A percentile compares a stretch with the other conserved stretches of the same genome.
phyloP scores from a whole-genome alignment of 495 filamentous ascomycete genomes.

The Penicillium waksmanii region DNA sequence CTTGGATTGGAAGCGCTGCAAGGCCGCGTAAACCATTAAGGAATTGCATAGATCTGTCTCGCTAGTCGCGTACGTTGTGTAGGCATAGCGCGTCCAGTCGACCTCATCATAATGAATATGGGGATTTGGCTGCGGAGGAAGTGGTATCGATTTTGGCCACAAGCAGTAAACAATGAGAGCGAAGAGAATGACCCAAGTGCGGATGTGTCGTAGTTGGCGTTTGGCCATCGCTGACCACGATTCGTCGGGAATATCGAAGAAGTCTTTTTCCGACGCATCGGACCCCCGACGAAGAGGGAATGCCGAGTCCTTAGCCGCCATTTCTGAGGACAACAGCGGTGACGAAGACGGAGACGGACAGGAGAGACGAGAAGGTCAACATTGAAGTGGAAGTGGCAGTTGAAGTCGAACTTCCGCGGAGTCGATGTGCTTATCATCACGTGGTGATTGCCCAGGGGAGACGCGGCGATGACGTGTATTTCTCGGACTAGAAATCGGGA shows the following conservation, averaged over 20 bases:
- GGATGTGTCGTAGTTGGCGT: constrained; percentile 41
- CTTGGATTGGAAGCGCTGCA: constrained; percentile 62
- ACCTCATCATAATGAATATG: constrained; percentile 47
- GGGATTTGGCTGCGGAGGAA: constrained; percentile 29
- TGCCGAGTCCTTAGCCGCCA: constrained; percentile 20
- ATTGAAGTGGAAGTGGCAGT: neutral
- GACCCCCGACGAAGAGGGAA: constrained; percentile 41
- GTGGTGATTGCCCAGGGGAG: neutral
- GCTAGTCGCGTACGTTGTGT: constrained; percentile 72
- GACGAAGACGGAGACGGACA: neutral
- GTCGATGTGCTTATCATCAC: neutral
- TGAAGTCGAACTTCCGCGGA: neutral
- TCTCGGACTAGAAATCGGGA: too few relatives aligned
- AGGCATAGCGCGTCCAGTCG: constrained; percentile 69
- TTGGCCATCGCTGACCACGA: constrained; percentile 35
- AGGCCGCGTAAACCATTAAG: constrained; percentile 71
- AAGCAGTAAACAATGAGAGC: constrained; percentile 37
- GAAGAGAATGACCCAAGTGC: constrained; percentile 40
- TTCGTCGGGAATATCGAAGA: constrained; percentile 51
- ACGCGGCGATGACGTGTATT: too few relatives aligned
- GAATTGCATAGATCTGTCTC: constrained; percentile 74
- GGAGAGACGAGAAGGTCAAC: neutral
- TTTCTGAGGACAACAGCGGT: constrained; percentile 13
- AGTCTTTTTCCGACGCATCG: constrained; percentile 43
- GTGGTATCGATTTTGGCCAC: constrained; percentile 31